phyloP scores from a whole-genome alignment of 208 protist species.

The Leishmania lainsoni region DNA sequence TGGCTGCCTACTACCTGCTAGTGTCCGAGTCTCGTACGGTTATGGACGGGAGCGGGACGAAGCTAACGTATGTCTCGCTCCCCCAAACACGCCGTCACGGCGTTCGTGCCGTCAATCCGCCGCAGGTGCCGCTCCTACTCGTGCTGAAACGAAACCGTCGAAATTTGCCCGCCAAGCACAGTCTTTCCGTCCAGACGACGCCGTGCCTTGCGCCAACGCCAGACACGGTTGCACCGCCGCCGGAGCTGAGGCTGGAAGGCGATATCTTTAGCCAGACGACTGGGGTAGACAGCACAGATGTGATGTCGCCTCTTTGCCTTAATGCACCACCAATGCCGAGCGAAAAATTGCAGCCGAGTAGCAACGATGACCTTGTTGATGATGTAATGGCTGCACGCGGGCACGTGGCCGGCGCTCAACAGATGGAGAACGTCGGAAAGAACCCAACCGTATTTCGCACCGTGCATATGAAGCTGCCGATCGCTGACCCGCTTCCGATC shows the following conservation, averaged over 20 bases:
- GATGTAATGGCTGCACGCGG: not conserved
- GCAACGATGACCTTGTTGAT: not conserved
- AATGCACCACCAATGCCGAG: conserved; percentile 19
- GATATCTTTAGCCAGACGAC: conserved; percentile 1
- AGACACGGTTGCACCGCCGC: conserved; percentile 6
- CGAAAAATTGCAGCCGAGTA: not conserved
- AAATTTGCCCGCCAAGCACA: conserved; percentile 46
- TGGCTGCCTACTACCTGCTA: conserved; percentile 82
- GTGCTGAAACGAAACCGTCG: conserved; percentile 60
- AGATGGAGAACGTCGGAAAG: not conserved
- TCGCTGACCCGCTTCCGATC: conserved; percentile 26
- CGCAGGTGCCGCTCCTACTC: conserved; percentile 56
- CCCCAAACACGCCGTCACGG: conserved; percentile 53
- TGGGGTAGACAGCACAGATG: not conserved
- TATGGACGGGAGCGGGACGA: conserved; percentile 46
- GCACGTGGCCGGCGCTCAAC: not conserved
- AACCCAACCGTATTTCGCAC: conserved; percentile 52
- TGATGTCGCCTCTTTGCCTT: conserved; percentile 57
- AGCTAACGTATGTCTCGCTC: conserved; percentile 77
- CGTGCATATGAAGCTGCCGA: conserved; percentile 25
- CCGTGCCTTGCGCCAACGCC: conserved; percentile 41
- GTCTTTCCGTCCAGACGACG: conserved; percentile 44
- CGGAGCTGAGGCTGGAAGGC: not conserved
- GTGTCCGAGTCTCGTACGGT: conserved; percentile 60
- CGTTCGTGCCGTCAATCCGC: conserved; percentile 40